Evolutionary conservation across 345 rosid genomes (phyloP).

Genomic region (Eucalyptus cloeziana): DNA sequence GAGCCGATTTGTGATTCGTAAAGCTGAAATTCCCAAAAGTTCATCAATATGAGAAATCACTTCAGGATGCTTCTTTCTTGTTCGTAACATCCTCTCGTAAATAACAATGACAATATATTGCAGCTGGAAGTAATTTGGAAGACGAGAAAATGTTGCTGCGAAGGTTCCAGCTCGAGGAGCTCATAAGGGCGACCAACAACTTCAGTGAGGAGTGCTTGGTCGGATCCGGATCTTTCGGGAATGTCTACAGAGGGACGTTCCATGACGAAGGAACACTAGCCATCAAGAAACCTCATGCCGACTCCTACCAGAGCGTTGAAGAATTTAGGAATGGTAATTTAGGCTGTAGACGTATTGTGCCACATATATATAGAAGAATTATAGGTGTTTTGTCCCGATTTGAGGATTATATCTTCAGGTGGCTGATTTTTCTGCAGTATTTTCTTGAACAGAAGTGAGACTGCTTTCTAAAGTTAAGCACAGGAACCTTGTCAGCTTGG

Average conservation of each 20-base stretch:
- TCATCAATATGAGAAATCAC: not conserved
- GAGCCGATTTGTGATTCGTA: not conserved
- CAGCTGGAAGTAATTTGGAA: conserved; percentile 9
- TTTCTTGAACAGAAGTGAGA: conserved; percentile 40
- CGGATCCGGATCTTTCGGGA: conserved; percentile 49
- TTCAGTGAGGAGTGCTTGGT: conserved; percentile 38
- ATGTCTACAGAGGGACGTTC: conserved; percentile 37
- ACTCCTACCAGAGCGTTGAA: conserved; percentile 31
- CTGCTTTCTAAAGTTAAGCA: conserved; percentile 41
- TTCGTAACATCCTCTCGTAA: not conserved
- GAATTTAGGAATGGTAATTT: conserved; percentile 53
- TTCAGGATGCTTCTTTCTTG: not conserved
- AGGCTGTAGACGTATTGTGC: not conserved
- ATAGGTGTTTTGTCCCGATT: not conserved
- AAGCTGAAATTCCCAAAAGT: not conserved
- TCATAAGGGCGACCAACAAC: conserved; percentile 26
- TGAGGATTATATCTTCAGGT: not conserved
- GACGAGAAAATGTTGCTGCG: conserved; percentile 19
- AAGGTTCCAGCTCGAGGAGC: conserved; percentile 28
- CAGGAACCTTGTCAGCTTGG: conserved; percentile 38
- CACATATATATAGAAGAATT: not conserved
- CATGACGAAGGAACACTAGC: conserved; percentile 28
- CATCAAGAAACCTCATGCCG: conserved; percentile 42
- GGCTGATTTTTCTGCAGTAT: not conserved
- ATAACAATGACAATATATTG: not conserved